phyloP scores from a whole-genome alignment of 768 basidiomycete genomes.

The Boletus barrowsii region DNA sequence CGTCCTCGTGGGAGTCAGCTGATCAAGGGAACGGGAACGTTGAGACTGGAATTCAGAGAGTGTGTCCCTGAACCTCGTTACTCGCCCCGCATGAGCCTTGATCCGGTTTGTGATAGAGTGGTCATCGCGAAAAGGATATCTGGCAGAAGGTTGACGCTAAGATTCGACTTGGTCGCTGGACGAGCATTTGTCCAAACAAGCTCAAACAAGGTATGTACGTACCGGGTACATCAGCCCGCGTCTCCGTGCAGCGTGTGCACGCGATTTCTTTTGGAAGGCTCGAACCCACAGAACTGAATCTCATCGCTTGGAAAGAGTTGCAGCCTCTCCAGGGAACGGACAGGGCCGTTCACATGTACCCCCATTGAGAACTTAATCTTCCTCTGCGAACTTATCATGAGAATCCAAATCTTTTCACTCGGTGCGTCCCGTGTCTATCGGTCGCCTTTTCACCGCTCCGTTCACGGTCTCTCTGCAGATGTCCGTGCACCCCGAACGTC shows the following conservation, averaged over 20 bases:
- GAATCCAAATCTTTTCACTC: conserved; percentile 14
- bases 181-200: conserved; percentile 3
- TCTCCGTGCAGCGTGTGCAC: neutral
- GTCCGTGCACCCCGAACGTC: conserved; percentile 14
- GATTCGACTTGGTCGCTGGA: neutral
- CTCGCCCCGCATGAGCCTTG: conserved; percentile 3
- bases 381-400: conserved; percentile 8
- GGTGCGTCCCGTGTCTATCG: conserved; percentile 5
- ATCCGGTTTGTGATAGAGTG: conserved; percentile 6
- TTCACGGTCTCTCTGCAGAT: conserved; percentile 7
- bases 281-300: neutral
- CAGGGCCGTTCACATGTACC: conserved; percentile 14
- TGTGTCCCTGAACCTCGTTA: conserved; percentile 9
- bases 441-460: conserved; percentile 15
- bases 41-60: neutral
- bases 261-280: neutral
- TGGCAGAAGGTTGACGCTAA: neutral
- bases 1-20: conserved; percentile 15
- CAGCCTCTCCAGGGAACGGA: neutral
- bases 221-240: neutral
- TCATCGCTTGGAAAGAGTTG: conserved; percentile 6
- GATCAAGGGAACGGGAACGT: neutral
- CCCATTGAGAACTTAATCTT: conserved; percentile 15
- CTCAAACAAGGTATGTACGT: neutral
- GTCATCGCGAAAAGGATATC: neutral